Base-by-base conservation (phyloP, 306 rosid genomes). In the Inga laurina region DNA sequence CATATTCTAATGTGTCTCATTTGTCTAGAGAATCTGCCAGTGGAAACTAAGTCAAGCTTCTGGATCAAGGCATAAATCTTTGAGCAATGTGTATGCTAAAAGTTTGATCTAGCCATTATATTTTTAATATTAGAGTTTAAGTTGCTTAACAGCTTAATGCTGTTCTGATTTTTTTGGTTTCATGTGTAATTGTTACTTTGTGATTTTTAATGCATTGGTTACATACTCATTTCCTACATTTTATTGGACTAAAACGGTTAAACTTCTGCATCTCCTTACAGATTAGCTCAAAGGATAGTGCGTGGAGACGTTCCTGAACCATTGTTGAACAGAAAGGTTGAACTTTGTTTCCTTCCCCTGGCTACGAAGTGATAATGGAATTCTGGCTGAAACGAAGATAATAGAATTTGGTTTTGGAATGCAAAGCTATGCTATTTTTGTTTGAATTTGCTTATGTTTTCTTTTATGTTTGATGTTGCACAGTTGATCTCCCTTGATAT, bases 271-370 rank as follows among this genome's bases (percentile, higher is more conserved):
- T 62, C 54, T 46, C 27, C 76, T 81, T 90, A 70, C 94, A 97
- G 99, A 88, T 90, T 97, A 90, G 97, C 98, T 90, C 98, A 97
- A 85, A 90, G 97, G 32, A 97, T 97, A 76, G 94, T 96, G 80
- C 95, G 98, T 12, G 99, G 98, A 43, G 99, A 97, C 89, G 98
- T 97, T 87, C 98, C 98, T 30, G 98, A 97, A 84, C 98, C 98
- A 22, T 79, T 96, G 89, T 81, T 94, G 90, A 96, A 94, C 49
- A 81, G 99, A 48, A 94, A 92, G 99, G 99, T 92, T 79, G 65
- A 77, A 44, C 39, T 77, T 56, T 59, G 69, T 57, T 76, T 44
- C 81, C 52, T 22, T 65, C 73, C 59, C 65, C 48, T 81, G 24
- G 75, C n/a, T 81, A 51, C 56, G 62, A 32, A 69, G 27, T 39